These are phyloP conservation scores for Aureobasidium zeae DNA, from an alignment of 2,329 filamentous ascomycete genomes.

Conservation along the genomic window DNA sequence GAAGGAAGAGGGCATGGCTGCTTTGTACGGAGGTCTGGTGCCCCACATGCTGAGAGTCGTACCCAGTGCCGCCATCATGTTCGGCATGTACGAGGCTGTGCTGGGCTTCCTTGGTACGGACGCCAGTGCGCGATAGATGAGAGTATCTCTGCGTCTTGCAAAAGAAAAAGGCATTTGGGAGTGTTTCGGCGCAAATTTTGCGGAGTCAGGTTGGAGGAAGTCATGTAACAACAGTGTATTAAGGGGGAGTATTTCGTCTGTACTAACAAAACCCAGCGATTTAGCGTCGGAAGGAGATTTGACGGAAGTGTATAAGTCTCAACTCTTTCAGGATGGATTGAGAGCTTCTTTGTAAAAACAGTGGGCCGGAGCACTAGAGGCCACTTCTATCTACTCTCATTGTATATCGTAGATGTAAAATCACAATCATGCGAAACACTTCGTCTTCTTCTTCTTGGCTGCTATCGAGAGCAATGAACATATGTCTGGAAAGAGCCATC, in stretches of 20 bases:
- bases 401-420: too few species aligned
- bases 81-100: conserved; percentile 67
- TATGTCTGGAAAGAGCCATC: too few species aligned
- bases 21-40: conserved; percentile 82
- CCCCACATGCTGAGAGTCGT: conserved; percentile 87
- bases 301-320: too few species aligned
- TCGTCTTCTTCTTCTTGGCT: too few species aligned
- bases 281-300: too few species aligned
- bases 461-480: too few species aligned
- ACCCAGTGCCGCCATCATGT: conserved; percentile 91
- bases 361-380: too few species aligned
- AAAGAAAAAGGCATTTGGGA: not conserved
- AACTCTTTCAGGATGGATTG: too few species aligned
- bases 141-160: not conserved
- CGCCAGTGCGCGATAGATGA: conserved; percentile 27
- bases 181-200: not conserved
- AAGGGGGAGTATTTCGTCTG: not conserved
- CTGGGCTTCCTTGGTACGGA: conserved; percentile 39
- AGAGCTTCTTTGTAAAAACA: too few species aligned
- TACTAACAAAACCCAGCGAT: too few species aligned
- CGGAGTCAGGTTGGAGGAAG: not conserved
- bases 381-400: too few species aligned
- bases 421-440: too few species aligned
- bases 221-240: not conserved
- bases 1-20: conserved; percentile 78